Evolutionary conservation across 768 basidiomycete species (phyloP), one percentile per base, ranked within the genome.

Genomic region (Lactifluus piperatus): DNA sequence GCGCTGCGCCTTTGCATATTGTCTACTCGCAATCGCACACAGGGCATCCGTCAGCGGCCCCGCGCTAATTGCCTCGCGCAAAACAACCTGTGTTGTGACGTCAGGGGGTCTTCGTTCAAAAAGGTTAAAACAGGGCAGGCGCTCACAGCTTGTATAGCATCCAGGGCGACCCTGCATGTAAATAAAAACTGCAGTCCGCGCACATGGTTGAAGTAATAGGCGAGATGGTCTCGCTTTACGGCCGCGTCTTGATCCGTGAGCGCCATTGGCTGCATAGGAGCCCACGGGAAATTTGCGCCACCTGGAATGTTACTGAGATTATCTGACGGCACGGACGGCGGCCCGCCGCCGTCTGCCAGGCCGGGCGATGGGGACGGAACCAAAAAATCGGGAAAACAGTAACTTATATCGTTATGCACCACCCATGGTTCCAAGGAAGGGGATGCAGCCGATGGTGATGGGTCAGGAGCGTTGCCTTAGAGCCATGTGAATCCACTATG

Each of bases 161-260:
- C 81, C 30, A 83, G 80, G 53, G 86, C 77, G 8, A 78, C 69
- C 58, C 82, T 82, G 11, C 81, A 79, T 37, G 81, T 78, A 67
- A 88, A 87, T 41, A 81, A 75, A 64, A 81, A 83, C 66, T 88
- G 83, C 58, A 83, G 73, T 64, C 79, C 80, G 22, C 81, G 81
- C 60, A 90, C 84, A 60, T 84, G 77, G 53, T 81, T 79, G 68
- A 91, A 89, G 70, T 89, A 91, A 71, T 89, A 86, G 65, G 83
- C 73, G 53, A 88, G 80, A 62, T 63, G 64, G 18, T 60, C 58
- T 4, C 52, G 64, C 6, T 58, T 64, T 29, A 57, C 55, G 20
- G 48, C 51, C 3, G 47, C 57, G n/a, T 63, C 60, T 39, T 57
- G 64, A 26, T 64, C 62, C 34, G 61, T 51, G 22, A 63, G 46